Evolutionary conservation across 768 basidiomycete species (phyloP).

Genomic region (Astraeus odoratus): DNA sequence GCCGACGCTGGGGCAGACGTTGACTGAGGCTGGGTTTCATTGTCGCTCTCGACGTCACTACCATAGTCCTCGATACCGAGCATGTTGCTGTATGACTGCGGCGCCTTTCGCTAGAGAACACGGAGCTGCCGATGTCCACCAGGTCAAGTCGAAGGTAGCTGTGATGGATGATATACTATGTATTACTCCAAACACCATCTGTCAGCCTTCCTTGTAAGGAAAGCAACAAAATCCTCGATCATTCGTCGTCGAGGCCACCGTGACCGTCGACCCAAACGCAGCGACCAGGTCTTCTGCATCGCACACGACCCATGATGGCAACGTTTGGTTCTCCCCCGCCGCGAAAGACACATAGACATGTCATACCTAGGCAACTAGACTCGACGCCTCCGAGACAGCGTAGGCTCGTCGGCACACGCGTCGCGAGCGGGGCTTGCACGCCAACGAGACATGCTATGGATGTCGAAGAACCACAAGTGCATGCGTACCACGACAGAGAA

Average conservation of each 20-base stretch:
- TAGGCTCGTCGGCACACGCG: slow-evolving; percentile 20
- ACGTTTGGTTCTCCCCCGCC: slow-evolving; percentile 59
- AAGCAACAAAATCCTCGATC: no score
- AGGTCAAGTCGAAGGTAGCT: no score
- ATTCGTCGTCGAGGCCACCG: no score
- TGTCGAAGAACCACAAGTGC: slow-evolving; percentile 27
- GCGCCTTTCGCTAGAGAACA: not conserved
- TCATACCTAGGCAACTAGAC: slow-evolving; percentile 17
- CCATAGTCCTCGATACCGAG: slow-evolving; percentile 74
- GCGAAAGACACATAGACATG: slow-evolving; percentile 38
- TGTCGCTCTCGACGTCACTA: slow-evolving; percentile 59
- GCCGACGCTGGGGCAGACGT: slow-evolving; percentile 3
- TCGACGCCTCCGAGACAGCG: slow-evolving; percentile 24
- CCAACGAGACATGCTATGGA: slow-evolving; percentile 29
- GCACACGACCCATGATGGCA: slow-evolving; percentile 20
- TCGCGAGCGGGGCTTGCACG: slow-evolving; percentile 9
- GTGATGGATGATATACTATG: no score
- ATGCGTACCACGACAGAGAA: slow-evolving; percentile 32
- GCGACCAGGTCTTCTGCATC: not conserved
- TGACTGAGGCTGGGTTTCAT: slow-evolving; percentile 24
- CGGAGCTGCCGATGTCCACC: no score
- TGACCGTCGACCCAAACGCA: no score
- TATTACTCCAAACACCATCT: no score
- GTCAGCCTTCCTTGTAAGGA: no score
- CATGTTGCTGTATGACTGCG: slow-evolving; percentile 34